Base-by-base conservation (phyloP, 768 basidiomycete genomes). In the Chiua virens region DNA sequence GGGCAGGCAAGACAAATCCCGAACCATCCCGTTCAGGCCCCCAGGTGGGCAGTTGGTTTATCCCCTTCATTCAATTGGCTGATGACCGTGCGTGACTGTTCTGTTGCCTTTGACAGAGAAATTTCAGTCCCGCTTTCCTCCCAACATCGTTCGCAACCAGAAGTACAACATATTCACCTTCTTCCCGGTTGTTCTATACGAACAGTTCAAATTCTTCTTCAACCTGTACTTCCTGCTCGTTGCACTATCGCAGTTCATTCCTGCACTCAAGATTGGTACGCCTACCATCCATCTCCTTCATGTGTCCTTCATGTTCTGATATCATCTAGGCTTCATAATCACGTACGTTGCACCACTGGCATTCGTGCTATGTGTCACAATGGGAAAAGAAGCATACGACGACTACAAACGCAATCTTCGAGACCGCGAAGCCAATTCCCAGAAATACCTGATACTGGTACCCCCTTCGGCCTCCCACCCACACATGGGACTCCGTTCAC, bases 201-300 rank as follows among this genome's bases (percentile, higher is more conserved):
- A 98, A 69, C 96, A 98, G 69, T 99, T 98, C 86, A 98, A 98
- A 71, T 98, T 96, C 78, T 99, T 99, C 76, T 98, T 97, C 83
- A 99, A 98, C 67, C 79, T 98, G 8, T 99, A 98, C 71, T 99
- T 99, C 66, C 82, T 98, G 11, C 85, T 98, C 21, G 97, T 99
- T 34, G 97, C 97, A 0, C 77, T 98, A 8, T 93, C 90, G 9
- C 97, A 98, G 70, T 97, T 99, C 65, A 75, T 99, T 17, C 97
- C 97, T 14, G 89, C 94, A 0, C 81, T 99, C 52, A 94, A 93
- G 74, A 99, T 97, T 52, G 95, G 94, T 92, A 46, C 41, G 82
- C 74, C 25, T 18, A 45, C 30, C 40, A 38, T 1, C 17, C 9
- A 25, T 25, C 42, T 30, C 11, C 23, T 30, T 15, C 40, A 28